Evolutionary conservation across 2,329 filamentous ascomycete genomes (phyloP).

Genomic region (Zymoseptoria passerinii): DNA sequence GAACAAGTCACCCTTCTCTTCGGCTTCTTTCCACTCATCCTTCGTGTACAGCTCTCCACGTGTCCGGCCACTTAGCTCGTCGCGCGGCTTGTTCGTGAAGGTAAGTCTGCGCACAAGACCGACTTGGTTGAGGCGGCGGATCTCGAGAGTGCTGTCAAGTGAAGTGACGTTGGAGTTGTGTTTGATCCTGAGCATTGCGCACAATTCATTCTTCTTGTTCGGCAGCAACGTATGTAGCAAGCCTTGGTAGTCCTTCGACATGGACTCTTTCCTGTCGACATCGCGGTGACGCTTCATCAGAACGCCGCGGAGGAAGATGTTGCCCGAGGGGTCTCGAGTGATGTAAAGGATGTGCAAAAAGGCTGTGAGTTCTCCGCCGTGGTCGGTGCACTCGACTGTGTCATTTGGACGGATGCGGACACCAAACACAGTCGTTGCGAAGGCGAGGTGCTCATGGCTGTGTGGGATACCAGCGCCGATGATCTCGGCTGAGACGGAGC

Average conservation of each 20-base stretch:
- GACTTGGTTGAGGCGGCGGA: conserved; percentile 16
- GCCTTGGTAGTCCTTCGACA: not conserved
- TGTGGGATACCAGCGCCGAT: not conserved
- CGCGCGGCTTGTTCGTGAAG: conserved; percentile 49
- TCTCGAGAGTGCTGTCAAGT: conserved; percentile 35
- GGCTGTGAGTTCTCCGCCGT: conserved; percentile 25
- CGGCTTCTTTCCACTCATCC: not conserved
- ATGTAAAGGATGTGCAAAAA: conserved; percentile 37
- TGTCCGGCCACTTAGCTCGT: conserved; percentile 17
- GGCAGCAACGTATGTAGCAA: not conserved
- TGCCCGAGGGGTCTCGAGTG: conserved; percentile 16
- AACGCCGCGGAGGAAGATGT: conserved; percentile 32
- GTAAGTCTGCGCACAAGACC: conserved; percentile 16
- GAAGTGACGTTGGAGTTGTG: conserved; percentile 32
- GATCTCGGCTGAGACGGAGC: not conserved
- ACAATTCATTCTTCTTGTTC: conserved; percentile 36
- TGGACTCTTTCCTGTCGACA: conserved; percentile 27
- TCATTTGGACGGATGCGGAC: conserved; percentile 5
- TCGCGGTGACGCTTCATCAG: conserved; percentile 29
- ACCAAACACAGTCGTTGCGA: not conserved
- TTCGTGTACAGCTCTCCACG: not conserved
- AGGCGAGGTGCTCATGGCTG: not conserved
- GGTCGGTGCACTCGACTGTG: not conserved
- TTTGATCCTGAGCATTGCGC: conserved; percentile 31
- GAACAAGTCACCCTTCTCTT: conserved; percentile 31